phyloP scores from a whole-genome alignment of 106 monocot genomes.

The Dioscorea alata region DNA sequence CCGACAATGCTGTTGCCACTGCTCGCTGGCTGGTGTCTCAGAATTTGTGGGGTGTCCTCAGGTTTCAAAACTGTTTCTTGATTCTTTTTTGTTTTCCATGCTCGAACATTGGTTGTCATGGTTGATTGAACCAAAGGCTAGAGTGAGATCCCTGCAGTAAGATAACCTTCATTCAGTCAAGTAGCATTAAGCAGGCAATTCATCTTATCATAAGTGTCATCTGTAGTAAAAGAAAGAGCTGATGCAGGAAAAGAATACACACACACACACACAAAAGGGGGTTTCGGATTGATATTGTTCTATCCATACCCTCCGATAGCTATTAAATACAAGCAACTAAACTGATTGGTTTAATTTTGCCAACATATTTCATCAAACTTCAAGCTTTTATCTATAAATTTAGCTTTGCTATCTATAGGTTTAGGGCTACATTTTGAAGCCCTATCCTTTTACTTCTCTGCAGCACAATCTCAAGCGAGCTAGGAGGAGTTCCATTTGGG shows the following conservation, averaged over 20 bases:
- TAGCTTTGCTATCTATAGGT: background rate
- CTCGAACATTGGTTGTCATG: background rate
- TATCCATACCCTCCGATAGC: no score
- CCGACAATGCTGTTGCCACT: slow-evolving; percentile 53
- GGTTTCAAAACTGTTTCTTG: slow-evolving; percentile 24
- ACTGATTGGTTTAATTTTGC: background rate
- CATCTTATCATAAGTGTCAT: background rate
- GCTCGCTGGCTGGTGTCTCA: slow-evolving; percentile 76
- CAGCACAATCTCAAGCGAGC: slow-evolving; percentile 83
- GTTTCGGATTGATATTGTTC: no score
- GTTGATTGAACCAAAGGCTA: background rate
- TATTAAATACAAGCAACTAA: no score
- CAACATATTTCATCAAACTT: background rate
- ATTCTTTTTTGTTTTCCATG: background rate
- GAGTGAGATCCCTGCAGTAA: background rate
- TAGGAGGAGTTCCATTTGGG: slow-evolving; percentile 83
- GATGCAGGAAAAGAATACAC: no score
- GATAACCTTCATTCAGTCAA: background rate
- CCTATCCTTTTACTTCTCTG: background rate
- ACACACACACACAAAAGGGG: no score
- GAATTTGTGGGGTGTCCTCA: slow-evolving; percentile 85
- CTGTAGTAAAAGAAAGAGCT: no score
- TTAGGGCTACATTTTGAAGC: background rate
- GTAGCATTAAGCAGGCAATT: background rate
- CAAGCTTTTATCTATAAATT: no score